Base-by-base conservation (phyloP, 306 rosid genomes). In the Aeschynomene evenia region DNA sequence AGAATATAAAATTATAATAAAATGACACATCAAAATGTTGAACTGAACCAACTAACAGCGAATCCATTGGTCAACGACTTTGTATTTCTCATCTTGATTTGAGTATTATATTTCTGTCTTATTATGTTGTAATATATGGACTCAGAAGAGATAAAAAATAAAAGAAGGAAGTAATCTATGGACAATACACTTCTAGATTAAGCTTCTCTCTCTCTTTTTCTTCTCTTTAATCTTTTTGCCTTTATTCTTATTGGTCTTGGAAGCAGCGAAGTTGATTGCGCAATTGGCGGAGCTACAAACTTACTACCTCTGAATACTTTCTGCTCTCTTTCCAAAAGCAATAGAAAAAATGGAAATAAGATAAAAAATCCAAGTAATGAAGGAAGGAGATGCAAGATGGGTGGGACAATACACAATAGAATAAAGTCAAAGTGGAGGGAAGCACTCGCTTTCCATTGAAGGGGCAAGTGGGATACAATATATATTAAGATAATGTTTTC, bases 251-350 rank as follows among this genome's bases (percentile, higher is more conserved):
- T 80, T 10, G 73, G 23, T 66, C 62, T 80, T 10, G 73, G 23
- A 63, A 31, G 50, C 29, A 40, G 76, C 52, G 78, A 65, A 66
- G 53, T 66, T 66, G 62, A 62, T 39, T 34, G 76, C 87, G 83
- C 49, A 77, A 85, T 82, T 80, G 49, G 74, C 81, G 89, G 81
- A 36, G 68, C 64, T 28, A 65, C n/a, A n/a, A n/a, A n/a, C n/a
- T n/a, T n/a, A n/a, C n/a, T 9, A 43, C 34, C 23, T 48, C 21
- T 11, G 26, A 46, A 46, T 42, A 33, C 70, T 73, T 51, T 63
- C 31, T 72, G 39, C 45, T 24, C 21, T 15, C 63, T 72, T 72
- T 59, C 15, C 49, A 13, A 77, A 75, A 59, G 50, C 49, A 53
- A 48, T 48, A 26, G n/a, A n/a, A n/a, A 55, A 43, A 43, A 12